Evolutionary conservation across 306 rosid species (phyloP).

Genomic region (Potentilla sterilis): DNA sequence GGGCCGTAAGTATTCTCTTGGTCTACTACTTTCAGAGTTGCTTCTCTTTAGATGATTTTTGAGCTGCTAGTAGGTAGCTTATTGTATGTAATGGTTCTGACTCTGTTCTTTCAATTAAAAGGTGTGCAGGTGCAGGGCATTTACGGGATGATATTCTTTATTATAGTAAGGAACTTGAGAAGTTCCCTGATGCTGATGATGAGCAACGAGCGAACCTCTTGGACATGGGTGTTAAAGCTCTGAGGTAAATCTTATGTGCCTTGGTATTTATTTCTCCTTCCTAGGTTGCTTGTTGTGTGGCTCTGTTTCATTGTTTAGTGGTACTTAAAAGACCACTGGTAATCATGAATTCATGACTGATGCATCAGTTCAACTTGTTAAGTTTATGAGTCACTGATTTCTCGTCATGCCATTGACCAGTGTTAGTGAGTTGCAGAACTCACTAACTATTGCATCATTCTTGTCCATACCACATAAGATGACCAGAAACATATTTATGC

Average conservation of each 20-base stretch:
- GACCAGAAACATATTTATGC: background rate
- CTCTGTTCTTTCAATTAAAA: conserved; percentile 34
- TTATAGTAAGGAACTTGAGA: conserved; percentile 62
- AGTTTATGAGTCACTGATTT: background rate
- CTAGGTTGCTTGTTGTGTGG: background rate
- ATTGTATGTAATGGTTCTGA: conserved; percentile 22
- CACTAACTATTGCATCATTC: background rate
- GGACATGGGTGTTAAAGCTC: conserved; percentile 85
- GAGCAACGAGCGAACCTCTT: conserved; percentile 60
- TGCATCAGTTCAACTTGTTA: background rate
- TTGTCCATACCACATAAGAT: background rate
- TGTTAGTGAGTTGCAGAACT: background rate
- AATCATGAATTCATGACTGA: conserved; percentile 1
- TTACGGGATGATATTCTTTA: conserved; percentile 76
- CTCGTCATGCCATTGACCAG: background rate
- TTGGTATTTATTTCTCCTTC: background rate
- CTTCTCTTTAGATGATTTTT: background rate
- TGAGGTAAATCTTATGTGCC: conserved; percentile 46
- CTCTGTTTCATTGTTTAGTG: background rate
- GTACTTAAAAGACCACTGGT: background rate
- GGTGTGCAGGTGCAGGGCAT: conserved; percentile 89
- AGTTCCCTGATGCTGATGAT: conserved; percentile 55
- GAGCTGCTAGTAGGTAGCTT: conserved; percentile 1
- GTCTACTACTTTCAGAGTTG: background rate
- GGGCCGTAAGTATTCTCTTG: background rate